These are phyloP conservation scores for Solanum rostratum DNA, from an alignment of 257 asterid genomes.

Conservation along the genomic window DNA sequence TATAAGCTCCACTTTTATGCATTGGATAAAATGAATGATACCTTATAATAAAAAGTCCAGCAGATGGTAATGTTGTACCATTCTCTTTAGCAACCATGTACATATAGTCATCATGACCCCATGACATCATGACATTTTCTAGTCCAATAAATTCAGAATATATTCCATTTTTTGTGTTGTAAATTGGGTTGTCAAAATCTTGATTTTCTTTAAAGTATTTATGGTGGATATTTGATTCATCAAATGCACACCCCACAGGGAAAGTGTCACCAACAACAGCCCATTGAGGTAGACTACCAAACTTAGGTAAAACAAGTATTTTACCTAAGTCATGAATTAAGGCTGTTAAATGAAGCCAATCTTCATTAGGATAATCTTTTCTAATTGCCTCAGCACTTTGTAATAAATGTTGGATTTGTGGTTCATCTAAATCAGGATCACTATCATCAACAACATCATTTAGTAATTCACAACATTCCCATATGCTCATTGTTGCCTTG, in stretches of 20 bases:
- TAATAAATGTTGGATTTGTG: constrained; percentile 27
- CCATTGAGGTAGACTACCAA: constrained; percentile 33
- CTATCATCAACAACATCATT: constrained; percentile 32
- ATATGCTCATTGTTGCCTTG: constrained; percentile 24
- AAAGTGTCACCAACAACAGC: constrained; percentile 40
- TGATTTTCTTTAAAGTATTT: constrained; percentile 25
- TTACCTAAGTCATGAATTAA: constrained; percentile 37
- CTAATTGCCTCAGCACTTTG: constrained; percentile 31
- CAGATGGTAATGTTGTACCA: constrained; percentile 39
- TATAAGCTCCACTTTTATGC: constrained; percentile 5
- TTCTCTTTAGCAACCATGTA: constrained; percentile 40
- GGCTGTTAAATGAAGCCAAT: constrained; percentile 29
- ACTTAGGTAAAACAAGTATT: constrained; percentile 20
- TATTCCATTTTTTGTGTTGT: constrained; percentile 13
- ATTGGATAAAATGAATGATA: constrained; percentile 44
- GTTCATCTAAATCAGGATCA: constrained; percentile 31
- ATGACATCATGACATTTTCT: constrained; percentile 25
- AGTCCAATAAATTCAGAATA: constrained; percentile 17
- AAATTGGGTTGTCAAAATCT: constrained; percentile 12
- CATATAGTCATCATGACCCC: constrained; percentile 37
- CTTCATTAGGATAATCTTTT: constrained; percentile 26
- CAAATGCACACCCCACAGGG: constrained; percentile 35
- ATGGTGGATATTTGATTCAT: constrained; percentile 27
- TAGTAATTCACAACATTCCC: constrained; percentile 31
- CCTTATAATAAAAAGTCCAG: constrained; percentile 46